Evolutionary conservation across 208 protist species (phyloP), one percentile per base, ranked within the genome.

Genomic region (Leishmania aethiopica): DNA sequence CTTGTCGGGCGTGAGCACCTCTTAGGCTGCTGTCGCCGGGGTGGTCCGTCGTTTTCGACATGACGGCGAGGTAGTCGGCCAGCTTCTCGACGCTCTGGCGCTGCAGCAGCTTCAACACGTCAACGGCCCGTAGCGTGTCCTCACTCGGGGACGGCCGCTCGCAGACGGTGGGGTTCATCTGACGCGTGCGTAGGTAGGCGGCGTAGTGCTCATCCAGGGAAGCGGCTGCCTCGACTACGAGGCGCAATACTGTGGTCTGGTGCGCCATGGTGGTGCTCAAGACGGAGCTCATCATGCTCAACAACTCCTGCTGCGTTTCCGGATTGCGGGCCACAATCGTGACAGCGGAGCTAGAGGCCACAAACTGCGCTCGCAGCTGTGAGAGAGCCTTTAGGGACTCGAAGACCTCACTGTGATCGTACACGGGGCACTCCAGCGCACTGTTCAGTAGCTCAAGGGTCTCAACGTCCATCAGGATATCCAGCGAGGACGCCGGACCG

Each of bases 271-370:
- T 82, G 8, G 78, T 55, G 45, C 51, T 75, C 19, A 89, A 67
- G 51, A 87, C 69, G 35, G 77, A 77, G 2, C 62, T 85, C 86
- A 87, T 85, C 70, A 85, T 81, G 32, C 74, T 82, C 45, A 87
- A 53, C 22, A 89, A 62, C 59, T 84, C 71, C 59, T 82, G 70
- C 72, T 89, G 83, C 4, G 71, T 79, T 32, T 86, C 83, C 10
- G 77, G 80, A 67, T 37, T 81, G 37, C 79, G 86, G 3, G 47
- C 35, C 1, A 45, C 37, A 1, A 77, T 22, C 66, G 37, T 45
- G 37, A 59, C 69, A 19, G 73, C 77, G 13, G 73, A n/a, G 49
- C 64, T 60, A 5, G 60, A 47, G 35, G 60, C 42, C 57, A 84
- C 70, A 25, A 81, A 59, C 35, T 80, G 17, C 17, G 70, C 75